Base-by-base conservation (phyloP, 305 asterid species). In the Plantago coronopus region DNA sequence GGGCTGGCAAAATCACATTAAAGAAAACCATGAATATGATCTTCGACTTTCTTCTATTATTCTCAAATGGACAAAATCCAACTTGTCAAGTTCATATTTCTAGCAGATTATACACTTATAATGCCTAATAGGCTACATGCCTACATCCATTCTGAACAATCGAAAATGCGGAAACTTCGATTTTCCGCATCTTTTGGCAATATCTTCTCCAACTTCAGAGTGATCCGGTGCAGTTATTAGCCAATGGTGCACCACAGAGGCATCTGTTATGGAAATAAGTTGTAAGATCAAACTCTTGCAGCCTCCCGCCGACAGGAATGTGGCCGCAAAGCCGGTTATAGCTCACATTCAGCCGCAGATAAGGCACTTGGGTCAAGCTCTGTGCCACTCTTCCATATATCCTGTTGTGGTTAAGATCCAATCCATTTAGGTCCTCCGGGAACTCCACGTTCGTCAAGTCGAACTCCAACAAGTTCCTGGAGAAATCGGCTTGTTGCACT, bases 251-350 rank as follows among this genome's bases (percentile, higher is more conserved):
- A 17, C 76, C 86, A 45, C 86, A 80, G 72, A 77, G 58, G 37
- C 85, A 79, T 49, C 61, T 62, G 53, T 76, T 81, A 19, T 78
- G 84, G n/a, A 79, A 53, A 70, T 67, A 81, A 0, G 72, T 31
- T 1, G 78, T 53, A 13, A 23, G 13, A 5, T 72, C 80, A 54
- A 64, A 51, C 12, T 20, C 37, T 15, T 70, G 69, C 65, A 71
- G 25, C 37, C 17, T 18, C 45, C 78, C 83, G 0, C 81, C 82
- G 0, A 55, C 51, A 25, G 84, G 87, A 50, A 76, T 81, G 70
- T 64, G 14, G 0, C 87, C 84, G 16, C 84, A 81, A 20, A 76
- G 71, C 63, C 79, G 56, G 63, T 78, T 76, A 31, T 79, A 79
- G 34, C 80, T 79, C 45, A 79, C 85, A 48, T 76, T 76, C 54